Evolutionary conservation across 2,329 filamentous ascomycete species (phyloP), one percentile per base, ranked within the genome.

Genomic region (Pseudocercospora pini-densiflorae): DNA sequence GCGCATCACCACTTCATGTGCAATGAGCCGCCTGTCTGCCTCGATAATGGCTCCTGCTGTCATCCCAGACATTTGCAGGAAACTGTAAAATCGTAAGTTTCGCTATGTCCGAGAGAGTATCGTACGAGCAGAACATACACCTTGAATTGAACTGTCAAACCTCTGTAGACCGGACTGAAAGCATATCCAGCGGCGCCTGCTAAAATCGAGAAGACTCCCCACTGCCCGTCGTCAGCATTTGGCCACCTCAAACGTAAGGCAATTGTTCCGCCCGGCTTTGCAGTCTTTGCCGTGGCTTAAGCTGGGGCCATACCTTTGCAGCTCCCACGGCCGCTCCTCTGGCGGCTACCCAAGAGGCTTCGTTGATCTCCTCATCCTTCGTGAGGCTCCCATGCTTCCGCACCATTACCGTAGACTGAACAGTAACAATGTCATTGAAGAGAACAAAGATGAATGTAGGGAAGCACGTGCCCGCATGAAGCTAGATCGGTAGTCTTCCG

Each of bases 51-150:
- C 85, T 51, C 92, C 92, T 36, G 92, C 75, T n/a, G 91, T 89
- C 91, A 94, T 94, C 67, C 88, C 89, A n/a, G 89, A 92, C 90
- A 93, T 92, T 78, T 93, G 91, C 16, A 94, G 82, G 76, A 92
- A 94, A 31, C 92, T 94, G 74, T 47, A 27, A 58, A 12, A 61
- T n/a, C 16, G 27, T 31, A 31, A 31, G 51, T 55, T 10, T 55
- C 12, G 51, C 12, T 21, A 55, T 33, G 9, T 27, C 23, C 23
- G 14, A 27, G 21, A 16, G 10, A 23, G 14, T 8, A 23, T 55
- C 23, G 27, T 43, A 40, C 31, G 55, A 43, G 33, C 27, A 43
- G 1, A 19, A 81, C 87, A 74, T 85, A 92, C 90, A 91, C 88
- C 81, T 92, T 92, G 79, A 92, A 92, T 76, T 92, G 90, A 59